Base-by-base conservation (phyloP, 2,329 filamentous ascomycete species). In the Acarospora socialis region DNA sequence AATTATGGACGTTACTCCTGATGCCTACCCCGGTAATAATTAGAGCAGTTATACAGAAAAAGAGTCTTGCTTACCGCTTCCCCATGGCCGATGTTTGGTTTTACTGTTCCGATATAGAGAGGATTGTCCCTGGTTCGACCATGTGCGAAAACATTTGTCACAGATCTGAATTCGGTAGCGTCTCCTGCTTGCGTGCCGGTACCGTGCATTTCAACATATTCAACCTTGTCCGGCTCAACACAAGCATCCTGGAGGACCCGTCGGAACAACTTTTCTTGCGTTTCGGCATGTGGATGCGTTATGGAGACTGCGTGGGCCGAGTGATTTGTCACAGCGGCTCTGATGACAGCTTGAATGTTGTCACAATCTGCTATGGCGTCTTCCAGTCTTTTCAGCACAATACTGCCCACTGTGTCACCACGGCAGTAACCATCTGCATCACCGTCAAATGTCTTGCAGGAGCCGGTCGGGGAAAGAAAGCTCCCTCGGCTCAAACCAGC, bases 11-110 rank as follows among this genome's bases (percentile, higher is more conserved):
- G 35, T 38, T 7, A 37, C 33, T 4, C 39, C 39, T 10, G 40
- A 32, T 12, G 29, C 28, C 5, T 33, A 22, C 22, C 10, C 8
- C 5, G 16, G 12, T 6, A 15, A 25, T 25, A 4, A 25, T 5
- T 25, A 25, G 7, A 25, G n/a, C n/a, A n/a, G n/a, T n/a, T 7
- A 25, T 10, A 5, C 23, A 5, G 16, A 25, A 3, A 13, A 10
- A 5, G 5, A 3, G 4, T 24, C 37, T 39, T 14, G 14, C 27
- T 34, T 31, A 39, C 37, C 12, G 47, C 44, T 37, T 58, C 56
- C 9, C 40, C 63, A 47, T 78, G 72, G 0, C 73, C 73, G 2
- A 79, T 54, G 25, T 77, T 78, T 3, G 70, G 63, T 43, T 80
- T 80, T 4, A 72, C 63, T 0, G 73, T 62, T 4, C 77, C 76